These are phyloP conservation scores for Melaleuca quinquenervia DNA, from an alignment of 345 rosid species.

Conservation along the genomic window DNA sequence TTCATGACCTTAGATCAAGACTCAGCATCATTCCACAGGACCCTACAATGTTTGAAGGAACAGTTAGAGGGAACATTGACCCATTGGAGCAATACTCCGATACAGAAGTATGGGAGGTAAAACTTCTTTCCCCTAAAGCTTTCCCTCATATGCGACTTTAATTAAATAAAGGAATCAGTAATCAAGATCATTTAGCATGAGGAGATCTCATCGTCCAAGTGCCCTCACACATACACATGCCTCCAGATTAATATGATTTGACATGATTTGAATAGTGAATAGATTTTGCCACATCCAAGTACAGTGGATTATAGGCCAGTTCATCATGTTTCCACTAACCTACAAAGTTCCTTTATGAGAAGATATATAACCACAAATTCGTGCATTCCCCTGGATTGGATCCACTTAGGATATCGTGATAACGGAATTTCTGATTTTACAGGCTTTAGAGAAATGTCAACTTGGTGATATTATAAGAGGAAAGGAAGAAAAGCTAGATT, in stretches of 20 bases:
- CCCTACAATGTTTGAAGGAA: conserved; percentile 90
- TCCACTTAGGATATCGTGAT: background rate
- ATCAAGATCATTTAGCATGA: background rate
- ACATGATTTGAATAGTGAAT: background rate
- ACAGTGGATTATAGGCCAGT: background rate
- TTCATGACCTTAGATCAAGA: conserved; percentile 76
- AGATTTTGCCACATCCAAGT: background rate
- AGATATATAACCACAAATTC: background rate
- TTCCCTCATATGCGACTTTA: background rate
- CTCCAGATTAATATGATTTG: background rate
- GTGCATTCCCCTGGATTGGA: background rate
- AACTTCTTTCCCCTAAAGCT: background rate
- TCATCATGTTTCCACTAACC: background rate
- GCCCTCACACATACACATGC: background rate
- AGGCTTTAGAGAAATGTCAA: conserved; percentile 86
- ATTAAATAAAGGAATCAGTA: background rate
- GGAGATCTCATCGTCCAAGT: background rate
- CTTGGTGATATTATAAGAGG: conserved; percentile 54
- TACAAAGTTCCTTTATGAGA: background rate
- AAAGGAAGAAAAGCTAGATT: conserved; percentile 65
- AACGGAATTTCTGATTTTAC: background rate
- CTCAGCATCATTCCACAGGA: conserved; percentile 96
- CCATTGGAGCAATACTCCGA: conserved; percentile 63
- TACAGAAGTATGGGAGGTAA: conserved; percentile 70
- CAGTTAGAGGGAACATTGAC: conserved; percentile 83